Evolutionary conservation across 257 asterid species (phyloP).

Genomic region (Solanum appendiculatum): DNA sequence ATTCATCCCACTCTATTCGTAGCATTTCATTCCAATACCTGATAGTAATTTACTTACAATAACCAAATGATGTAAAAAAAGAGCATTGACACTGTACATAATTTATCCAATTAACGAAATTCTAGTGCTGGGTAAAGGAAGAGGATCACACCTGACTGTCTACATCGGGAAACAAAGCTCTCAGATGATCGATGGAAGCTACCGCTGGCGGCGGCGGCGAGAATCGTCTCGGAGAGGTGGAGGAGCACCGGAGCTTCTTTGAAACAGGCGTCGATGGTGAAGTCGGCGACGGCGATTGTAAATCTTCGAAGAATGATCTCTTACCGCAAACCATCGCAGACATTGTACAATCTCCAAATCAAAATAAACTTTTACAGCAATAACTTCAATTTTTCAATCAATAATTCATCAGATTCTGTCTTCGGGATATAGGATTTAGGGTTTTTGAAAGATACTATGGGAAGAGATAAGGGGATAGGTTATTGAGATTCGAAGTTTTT

Average conservation of each 20-base stretch:
- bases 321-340: constrained; percentile 75
- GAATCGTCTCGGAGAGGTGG: constrained; percentile 42
- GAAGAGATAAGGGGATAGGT: background rate
- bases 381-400: background rate
- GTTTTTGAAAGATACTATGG: background rate
- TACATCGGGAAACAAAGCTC: constrained; percentile 47
- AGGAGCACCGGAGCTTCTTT: constrained; percentile 54
- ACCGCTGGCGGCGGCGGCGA: constrained; percentile 17
- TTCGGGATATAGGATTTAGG: background rate
- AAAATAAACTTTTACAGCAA: background rate
- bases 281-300: constrained; percentile 44
- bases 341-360: constrained; percentile 22
- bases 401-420: background rate
- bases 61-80: background rate
- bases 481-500: background rate
- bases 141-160: constrained; percentile 28
- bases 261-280: constrained; percentile 40
- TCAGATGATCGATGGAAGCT: constrained; percentile 35
- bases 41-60: background rate
- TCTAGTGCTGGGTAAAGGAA: background rate
- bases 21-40: background rate
- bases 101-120: background rate
- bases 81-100: background rate
- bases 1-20: background rate
- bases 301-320: constrained; percentile 75